A percentile compares a stretch with the other conserved stretches of the same genome.
These are phyloP conservation scores for Camptophora hylomeconis DNA, from an alignment of 2,329 filamentous ascomycete species.

Conservation along the genomic window DNA sequence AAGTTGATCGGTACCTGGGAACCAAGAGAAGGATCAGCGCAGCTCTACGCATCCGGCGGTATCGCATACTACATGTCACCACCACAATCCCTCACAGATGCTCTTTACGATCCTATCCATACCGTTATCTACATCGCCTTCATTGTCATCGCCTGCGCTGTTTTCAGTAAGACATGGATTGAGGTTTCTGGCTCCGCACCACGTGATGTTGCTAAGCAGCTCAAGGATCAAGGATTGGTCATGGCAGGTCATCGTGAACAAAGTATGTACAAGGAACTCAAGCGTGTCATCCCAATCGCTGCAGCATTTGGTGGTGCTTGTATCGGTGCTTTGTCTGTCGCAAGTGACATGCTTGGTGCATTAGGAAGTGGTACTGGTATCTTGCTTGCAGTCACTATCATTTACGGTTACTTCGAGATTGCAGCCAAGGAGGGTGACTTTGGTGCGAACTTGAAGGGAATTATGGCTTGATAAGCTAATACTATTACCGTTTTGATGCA, in stretches of 20 bases:
- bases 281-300: conserved; percentile 96
- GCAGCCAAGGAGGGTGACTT: conserved; percentile 97
- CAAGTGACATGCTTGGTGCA: conserved; percentile 88
- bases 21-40: conserved; percentile 85
- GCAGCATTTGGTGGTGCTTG: conserved; percentile 97
- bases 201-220: conserved; percentile 95
- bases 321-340: conserved; percentile 93
- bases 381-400: conserved; percentile 95
- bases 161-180: conserved; percentile 99
- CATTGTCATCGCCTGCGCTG: conserved; percentile 93
- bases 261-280: conserved; percentile 99
- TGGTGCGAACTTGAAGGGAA: conserved; percentile 54
- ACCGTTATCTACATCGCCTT: conserved; percentile 90
- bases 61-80: conserved; percentile 99
- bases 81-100: conserved; percentile 93
- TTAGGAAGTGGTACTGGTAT: conserved; percentile 96
- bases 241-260: conserved; percentile 99
- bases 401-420: conserved; percentile 99
- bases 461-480: conserved; percentile 43
- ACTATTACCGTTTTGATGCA: too few relatives aligned
- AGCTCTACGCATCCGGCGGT: conserved; percentile 86
- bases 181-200: conserved; percentile 97
- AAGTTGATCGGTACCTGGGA: conserved; percentile 98
- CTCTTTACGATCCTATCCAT: conserved; percentile 91
- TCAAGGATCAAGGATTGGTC: conserved; percentile 98